Conservation (phyloP, 2,329 filamentous ascomycete genomes). For the Dactylellina drechsleri region DNA sequence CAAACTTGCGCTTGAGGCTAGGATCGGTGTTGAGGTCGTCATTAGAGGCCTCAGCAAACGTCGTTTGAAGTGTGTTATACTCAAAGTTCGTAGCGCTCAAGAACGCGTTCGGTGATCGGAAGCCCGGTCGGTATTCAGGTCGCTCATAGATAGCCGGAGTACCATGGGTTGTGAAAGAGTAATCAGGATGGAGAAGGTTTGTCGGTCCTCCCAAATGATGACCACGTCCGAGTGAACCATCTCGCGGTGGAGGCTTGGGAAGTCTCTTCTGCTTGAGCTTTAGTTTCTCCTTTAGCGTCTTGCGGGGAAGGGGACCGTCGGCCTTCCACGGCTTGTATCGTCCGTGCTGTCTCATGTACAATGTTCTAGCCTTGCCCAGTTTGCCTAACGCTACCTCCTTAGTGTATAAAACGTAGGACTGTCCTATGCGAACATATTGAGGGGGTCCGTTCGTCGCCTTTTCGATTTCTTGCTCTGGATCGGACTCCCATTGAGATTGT, state of each 20-base stretch:
- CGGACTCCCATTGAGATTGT: slow-evolving; percentile 52
- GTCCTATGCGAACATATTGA: slow-evolving; percentile 51
- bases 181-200: slow-evolving; percentile 37
- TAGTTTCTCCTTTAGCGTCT: slow-evolving; percentile 52
- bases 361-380: slow-evolving; percentile 45
- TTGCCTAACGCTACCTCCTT: slow-evolving; percentile 51
- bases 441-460: slow-evolving; percentile 46
- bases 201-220: slow-evolving; percentile 28
- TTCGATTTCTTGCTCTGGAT: slow-evolving; percentile 47
- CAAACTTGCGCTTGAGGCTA: slow-evolving; percentile 47
- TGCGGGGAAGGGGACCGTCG: slow-evolving; percentile 49
- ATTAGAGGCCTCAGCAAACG: slow-evolving; percentile 34
- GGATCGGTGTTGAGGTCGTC: slow-evolving; percentile 50
- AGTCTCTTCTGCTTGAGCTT: slow-evolving; percentile 52
- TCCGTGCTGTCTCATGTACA: slow-evolving; percentile 52
- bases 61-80: slow-evolving; percentile 40
- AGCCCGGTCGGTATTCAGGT: slow-evolving; percentile 46
- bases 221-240: slow-evolving; percentile 28
- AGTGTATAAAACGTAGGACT: slow-evolving; percentile 50
- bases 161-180: slow-evolving; percentile 41
- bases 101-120: slow-evolving; percentile 44
- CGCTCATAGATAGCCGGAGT: slow-evolving; percentile 46
- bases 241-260: slow-evolving; percentile 49
- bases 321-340: slow-evolving; percentile 53
- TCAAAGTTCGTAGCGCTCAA: slow-evolving; percentile 41